phyloP scores from a whole-genome alignment of 345 rosid species.

The Camelina laxa region DNA sequence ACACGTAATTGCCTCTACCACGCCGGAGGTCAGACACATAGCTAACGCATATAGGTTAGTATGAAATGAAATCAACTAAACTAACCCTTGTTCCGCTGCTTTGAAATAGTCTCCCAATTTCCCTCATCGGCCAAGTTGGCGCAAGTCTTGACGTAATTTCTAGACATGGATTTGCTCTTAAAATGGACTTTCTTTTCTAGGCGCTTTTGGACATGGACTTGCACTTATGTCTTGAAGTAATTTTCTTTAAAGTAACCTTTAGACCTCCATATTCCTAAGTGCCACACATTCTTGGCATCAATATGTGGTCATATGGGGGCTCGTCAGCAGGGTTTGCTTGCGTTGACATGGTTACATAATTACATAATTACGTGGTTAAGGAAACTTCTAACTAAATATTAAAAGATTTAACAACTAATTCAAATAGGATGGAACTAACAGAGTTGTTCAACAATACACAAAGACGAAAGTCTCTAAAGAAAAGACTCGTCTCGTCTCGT shows the following conservation, averaged over 20 bases:
- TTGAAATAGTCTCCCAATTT: too few species aligned
- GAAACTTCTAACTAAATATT: not conserved
- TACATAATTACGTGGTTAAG: not conserved
- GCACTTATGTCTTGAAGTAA: not conserved
- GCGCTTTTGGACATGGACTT: not conserved
- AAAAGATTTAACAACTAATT: not conserved
- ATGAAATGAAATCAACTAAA: not conserved
- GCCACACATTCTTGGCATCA: not conserved
- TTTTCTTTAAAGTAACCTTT: not conserved
- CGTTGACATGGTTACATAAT: not conserved
- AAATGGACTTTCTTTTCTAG: not conserved
- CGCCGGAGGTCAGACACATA: too few species aligned
- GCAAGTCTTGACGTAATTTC: not conserved
- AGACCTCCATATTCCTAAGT: not conserved
- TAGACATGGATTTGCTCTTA: too few species aligned
- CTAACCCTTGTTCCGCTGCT: too few species aligned
- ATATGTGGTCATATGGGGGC: not conserved
- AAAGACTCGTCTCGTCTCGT: too few species aligned
- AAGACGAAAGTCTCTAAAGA: too few species aligned
- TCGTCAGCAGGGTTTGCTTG: not conserved
- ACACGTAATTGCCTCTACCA: too few species aligned
- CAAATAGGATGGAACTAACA: not conserved
- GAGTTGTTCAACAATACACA: not conserved
- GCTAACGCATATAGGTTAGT: not conserved
- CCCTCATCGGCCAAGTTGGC: not conserved